These are phyloP conservation scores for Dothiorella sarmentorum DNA, from an alignment of 2,329 filamentous ascomycete species.

Conservation along the genomic window DNA sequence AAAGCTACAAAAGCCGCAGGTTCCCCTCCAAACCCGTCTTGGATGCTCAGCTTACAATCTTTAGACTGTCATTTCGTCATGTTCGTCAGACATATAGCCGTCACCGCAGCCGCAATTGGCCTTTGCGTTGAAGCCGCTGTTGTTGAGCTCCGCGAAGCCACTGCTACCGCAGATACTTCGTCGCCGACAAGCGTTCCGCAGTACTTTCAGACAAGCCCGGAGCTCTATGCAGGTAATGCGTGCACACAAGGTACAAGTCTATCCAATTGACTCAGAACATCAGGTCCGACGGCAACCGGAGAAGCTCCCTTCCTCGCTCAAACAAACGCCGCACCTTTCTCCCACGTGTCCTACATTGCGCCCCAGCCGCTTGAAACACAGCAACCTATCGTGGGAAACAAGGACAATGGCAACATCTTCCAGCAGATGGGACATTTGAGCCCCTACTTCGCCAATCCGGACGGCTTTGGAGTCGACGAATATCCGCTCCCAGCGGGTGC, in stretches of 20 bases:
- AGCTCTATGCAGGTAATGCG: slow-evolving; percentile 7
- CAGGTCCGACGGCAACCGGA: slow-evolving; percentile 68
- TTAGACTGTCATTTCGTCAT: not conserved
- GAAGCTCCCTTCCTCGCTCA: slow-evolving; percentile 67
- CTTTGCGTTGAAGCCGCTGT: slow-evolving; percentile 5
- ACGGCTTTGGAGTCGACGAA: slow-evolving; percentile 70
- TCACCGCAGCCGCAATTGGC: not conserved
- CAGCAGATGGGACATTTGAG: slow-evolving; percentile 66
- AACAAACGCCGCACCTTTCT: slow-evolving; percentile 64
- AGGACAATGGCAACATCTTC: slow-evolving; percentile 63
- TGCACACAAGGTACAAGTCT: not conserved
- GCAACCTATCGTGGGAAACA: slow-evolving; percentile 60
- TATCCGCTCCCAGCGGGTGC: slow-evolving; percentile 64
- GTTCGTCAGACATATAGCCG: not conserved
- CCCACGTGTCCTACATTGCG: slow-evolving; percentile 59
- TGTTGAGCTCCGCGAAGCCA: not conserved
- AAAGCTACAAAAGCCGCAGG: not conserved
- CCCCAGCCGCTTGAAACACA: slow-evolving; percentile 69
- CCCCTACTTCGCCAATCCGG: slow-evolving; percentile 65
- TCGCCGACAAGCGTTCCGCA: slow-evolving; percentile 1
- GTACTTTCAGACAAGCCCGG: slow-evolving; percentile 12
- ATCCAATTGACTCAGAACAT: not conserved
- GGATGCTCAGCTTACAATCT: no score
- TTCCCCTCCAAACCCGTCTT: not conserved
- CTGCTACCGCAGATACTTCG: not conserved